Conservation (phyloP, 306 rosid species). For the Acacia crassicarpa region DNA sequence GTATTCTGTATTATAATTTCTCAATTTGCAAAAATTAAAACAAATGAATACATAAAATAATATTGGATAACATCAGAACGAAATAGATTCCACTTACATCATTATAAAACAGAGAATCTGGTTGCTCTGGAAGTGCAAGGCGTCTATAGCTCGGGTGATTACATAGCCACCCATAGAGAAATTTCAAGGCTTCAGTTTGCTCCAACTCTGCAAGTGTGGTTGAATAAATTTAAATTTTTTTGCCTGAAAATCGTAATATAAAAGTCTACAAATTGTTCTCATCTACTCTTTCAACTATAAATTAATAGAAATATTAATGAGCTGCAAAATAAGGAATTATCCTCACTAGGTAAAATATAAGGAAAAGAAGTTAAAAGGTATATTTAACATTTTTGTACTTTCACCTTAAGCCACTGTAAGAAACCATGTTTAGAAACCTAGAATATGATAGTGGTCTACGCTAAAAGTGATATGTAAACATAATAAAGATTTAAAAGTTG, state of each 20-base stretch:
- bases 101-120: constrained; percentile 80
- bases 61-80: constrained; percentile 7
- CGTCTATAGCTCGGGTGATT: constrained; percentile 85
- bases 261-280: constrained; percentile 21
- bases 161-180: constrained; percentile 85
- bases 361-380: constrained; percentile 17
- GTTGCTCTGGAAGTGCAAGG: constrained; percentile 69
- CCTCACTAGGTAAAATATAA: background rate
- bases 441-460: background rate
- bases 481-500: too few species aligned
- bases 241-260: constrained; percentile 16
- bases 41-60: background rate
- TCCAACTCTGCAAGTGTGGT: constrained; percentile 77
- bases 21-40: background rate
- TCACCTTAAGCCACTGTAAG: background rate
- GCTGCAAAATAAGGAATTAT: constrained; percentile 19
- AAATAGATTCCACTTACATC: constrained; percentile 67
- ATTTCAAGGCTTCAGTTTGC: constrained; percentile 83
- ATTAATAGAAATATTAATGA: constrained; percentile 19
- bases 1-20: background rate
- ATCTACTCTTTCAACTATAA: constrained; percentile 26
- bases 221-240: constrained; percentile 7
- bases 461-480: background rate
- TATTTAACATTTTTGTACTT: constrained; percentile 9
- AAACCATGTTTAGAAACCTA: background rate